phyloP scores from a whole-genome alignment of 2,329 filamentous ascomycete species.

The Rasamsonia emersonii region DNA sequence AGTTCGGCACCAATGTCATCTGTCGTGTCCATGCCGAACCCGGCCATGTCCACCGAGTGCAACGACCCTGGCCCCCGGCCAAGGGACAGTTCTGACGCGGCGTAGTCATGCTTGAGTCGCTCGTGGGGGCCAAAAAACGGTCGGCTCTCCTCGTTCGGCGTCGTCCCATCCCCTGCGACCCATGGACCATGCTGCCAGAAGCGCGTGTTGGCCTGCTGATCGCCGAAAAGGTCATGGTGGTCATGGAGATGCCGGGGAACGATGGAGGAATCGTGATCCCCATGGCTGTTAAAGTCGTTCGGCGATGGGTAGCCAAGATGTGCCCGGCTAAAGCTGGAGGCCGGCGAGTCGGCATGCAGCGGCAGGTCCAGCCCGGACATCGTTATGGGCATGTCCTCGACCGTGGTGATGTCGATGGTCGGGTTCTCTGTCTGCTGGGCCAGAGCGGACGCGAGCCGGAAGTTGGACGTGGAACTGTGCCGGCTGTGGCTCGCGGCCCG shows the following conservation, averaged over 20 bases:
- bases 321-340: conserved; percentile 34
- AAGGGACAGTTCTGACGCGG: conserved; percentile 35
- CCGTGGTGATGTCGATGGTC: conserved; percentile 34
- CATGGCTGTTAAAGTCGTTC: conserved; percentile 31
- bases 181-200: conserved; percentile 37
- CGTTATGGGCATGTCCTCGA: conserved; percentile 28
- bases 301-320: conserved; percentile 35
- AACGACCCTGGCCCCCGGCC: conserved; percentile 35
- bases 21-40: conserved; percentile 32
- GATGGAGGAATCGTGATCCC: conserved; percentile 18
- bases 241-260: conserved; percentile 24
- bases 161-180: conserved; percentile 34
- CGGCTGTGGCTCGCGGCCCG: conserved; percentile 29
- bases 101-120: conserved; percentile 36
- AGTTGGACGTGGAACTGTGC: conserved; percentile 29
- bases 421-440: conserved; percentile 32
- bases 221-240: conserved; percentile 36
- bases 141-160: conserved; percentile 33
- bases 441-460: conserved; percentile 29
- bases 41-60: conserved; percentile 38
- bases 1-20: conserved; percentile 29
- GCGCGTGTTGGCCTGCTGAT: conserved; percentile 36
- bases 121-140: conserved; percentile 37
- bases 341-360: conserved; percentile 34
- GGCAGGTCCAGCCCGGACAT: conserved; percentile 28